These are phyloP conservation scores for Odonthalia washingtoniensis DNA, from an alignment of 31 red algal genomes.

Conservation along the genomic window DNA sequence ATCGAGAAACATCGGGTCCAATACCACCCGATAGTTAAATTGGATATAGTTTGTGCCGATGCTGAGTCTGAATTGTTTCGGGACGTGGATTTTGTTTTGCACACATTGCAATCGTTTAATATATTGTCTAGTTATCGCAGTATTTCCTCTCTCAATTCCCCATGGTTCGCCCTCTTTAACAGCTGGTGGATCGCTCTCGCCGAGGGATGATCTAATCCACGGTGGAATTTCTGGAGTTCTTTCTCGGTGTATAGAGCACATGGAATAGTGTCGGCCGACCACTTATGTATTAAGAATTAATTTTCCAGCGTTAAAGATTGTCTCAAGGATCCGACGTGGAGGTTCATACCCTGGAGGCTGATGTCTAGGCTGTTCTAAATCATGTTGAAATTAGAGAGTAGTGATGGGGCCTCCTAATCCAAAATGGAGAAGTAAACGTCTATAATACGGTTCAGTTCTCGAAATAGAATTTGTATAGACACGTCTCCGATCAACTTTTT, in stretches of 20 bases:
- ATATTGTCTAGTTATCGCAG: not conserved
- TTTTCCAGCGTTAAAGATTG: too few species aligned
- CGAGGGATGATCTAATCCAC: constrained; percentile 21
- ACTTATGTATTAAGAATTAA: too few species aligned
- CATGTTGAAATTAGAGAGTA: constrained; percentile 8
- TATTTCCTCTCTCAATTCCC: not conserved
- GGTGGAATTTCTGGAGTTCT: not conserved
- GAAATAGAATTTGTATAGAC: constrained; percentile 27
- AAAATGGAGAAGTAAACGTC: constrained; percentile 22
- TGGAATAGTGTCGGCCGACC: too few species aligned
- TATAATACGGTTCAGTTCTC: constrained; percentile 4
- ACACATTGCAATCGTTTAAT: constrained; percentile 1
- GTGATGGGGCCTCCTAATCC: not conserved
- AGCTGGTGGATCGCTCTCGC: not conserved
- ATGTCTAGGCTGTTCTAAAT: constrained; percentile 16
- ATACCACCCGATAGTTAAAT: constrained; percentile 31
- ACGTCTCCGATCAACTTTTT: not conserved
- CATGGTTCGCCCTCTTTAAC: not conserved
- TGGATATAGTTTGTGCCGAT: constrained; percentile 33
- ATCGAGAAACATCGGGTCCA: constrained; percentile 37
- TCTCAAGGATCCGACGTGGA: too few species aligned
- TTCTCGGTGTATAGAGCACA: too few species aligned
- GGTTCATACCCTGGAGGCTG: not conserved
- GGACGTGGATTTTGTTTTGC: not conserved
- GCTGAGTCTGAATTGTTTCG: constrained; percentile 29